These are phyloP conservation scores for Candolleomyces efflorescens DNA, from an alignment of 768 basidiomycete genomes.

Conservation along the genomic window DNA sequence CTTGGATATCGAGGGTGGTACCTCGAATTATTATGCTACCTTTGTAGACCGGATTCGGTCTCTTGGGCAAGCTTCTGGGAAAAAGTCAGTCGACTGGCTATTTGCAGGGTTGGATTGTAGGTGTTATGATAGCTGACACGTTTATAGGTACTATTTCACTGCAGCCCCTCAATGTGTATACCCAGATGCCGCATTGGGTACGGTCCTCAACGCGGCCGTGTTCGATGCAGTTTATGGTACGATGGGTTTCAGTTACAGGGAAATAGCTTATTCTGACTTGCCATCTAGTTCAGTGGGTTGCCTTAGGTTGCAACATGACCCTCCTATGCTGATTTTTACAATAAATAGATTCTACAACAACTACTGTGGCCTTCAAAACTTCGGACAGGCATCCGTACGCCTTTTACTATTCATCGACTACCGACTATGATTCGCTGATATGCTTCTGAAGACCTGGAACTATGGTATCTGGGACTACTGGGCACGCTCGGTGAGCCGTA, in stretches of 20 bases:
- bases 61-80: conserved; percentile 45
- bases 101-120: not conserved
- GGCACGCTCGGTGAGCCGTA: conserved; percentile 55
- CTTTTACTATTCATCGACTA: not conserved
- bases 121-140: not conserved
- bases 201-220: conserved; percentile 52
- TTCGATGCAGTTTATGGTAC: conserved; percentile 71
- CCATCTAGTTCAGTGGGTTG: conserved; percentile 30
- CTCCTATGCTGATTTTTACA: not conserved
- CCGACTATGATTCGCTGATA: not conserved
- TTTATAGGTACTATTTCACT: conserved; percentile 56
- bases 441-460: conserved; percentile 48
- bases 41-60: conserved; percentile 56
- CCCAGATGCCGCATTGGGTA: conserved; percentile 59
- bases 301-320: not conserved
- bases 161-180: conserved; percentile 66
- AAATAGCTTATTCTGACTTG: not conserved
- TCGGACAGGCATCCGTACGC: conserved; percentile 45
- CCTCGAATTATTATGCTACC: conserved; percentile 41
- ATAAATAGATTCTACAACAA: conserved; percentile 54
- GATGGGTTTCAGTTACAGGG: conserved; percentile 5
- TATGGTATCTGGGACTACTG: conserved; percentile 63
- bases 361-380: conserved; percentile 47
- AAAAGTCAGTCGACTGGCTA: conserved; percentile 40
- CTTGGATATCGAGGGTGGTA: conserved; percentile 73